Percentiles rank a stretch among this genome's conserved stretches.
phyloP scores from a whole-genome alignment of 1,284 basidiomycete species.

The Irpex sp. region DNA sequence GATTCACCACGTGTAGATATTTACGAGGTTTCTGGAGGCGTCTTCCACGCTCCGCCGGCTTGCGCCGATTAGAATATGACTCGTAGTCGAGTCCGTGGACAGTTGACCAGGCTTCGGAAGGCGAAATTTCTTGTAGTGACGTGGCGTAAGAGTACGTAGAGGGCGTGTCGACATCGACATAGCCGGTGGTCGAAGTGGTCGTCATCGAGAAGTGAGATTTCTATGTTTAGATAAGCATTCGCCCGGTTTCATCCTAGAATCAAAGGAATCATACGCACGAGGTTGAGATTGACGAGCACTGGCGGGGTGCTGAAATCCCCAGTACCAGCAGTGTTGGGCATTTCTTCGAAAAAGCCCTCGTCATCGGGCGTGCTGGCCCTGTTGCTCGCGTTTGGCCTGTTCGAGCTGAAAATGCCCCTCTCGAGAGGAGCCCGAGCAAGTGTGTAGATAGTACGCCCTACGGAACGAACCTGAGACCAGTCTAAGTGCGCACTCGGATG shows the following conservation, averaged over 20 bases:
- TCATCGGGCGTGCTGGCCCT: conserved; percentile 8
- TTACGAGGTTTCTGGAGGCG: conserved; percentile 21
- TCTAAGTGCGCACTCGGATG: conserved; percentile 3
- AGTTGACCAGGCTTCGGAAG: conserved; percentile 16
- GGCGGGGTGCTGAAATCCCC: conserved; percentile 19
- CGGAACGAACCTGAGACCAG: conserved; percentile 4
- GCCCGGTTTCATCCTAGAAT: background rate
- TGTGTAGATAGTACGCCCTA: conserved; percentile 10
- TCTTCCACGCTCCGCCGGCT: conserved; percentile 16
- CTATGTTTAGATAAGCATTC: conserved; percentile 22
- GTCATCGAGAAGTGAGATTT: conserved; percentile 48
- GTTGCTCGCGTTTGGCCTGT: conserved; percentile 2
- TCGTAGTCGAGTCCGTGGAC: conserved; percentile 8
- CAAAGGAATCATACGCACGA: conserved; percentile 21
- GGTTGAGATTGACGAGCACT: conserved; percentile 28
- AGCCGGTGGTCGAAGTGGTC: conserved; percentile 47
- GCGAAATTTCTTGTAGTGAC: conserved; percentile 6
- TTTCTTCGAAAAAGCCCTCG: conserved; percentile 29
- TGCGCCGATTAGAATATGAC: conserved; percentile 17
- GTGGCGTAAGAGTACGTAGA: conserved; percentile 14
- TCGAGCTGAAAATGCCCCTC: conserved; percentile 6
- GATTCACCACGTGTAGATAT: conserved; percentile 14
- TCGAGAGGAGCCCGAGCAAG: conserved; percentile 13
- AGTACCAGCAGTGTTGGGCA: conserved; percentile 20
- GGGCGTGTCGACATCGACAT: conserved; percentile 33